These are phyloP conservation scores for Mycena sanguinolenta DNA, from an alignment of 768 basidiomycete species.

Conservation along the genomic window DNA sequence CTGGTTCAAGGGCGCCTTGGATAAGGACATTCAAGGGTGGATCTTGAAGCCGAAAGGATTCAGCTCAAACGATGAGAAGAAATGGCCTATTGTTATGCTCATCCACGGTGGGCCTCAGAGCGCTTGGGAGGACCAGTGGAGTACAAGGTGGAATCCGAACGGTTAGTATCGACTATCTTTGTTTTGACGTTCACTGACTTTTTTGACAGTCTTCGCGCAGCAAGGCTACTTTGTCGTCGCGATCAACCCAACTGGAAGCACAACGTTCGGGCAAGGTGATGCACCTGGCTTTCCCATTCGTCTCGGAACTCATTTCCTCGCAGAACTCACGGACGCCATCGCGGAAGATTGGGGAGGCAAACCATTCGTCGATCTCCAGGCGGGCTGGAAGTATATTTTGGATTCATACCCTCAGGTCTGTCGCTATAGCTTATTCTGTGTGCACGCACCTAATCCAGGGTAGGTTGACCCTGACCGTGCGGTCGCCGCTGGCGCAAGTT, in stretches of 20 bases:
- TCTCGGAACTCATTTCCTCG: not conserved
- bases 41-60: conserved; percentile 85
- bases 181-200: not conserved
- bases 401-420: conserved; percentile 77
- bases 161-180: conserved; percentile 50
- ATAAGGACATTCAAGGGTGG: conserved; percentile 87
- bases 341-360: conserved; percentile 88
- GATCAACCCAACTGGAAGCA: conserved; percentile 95
- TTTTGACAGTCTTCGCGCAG: conserved; percentile 74
- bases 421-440: not conserved
- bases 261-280: conserved; percentile 89
- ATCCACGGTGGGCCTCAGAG: conserved; percentile 90
- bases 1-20: conserved; percentile 89
- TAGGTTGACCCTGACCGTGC: conserved; percentile 79
- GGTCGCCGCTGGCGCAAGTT: conserved; percentile 86
- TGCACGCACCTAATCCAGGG: not conserved
- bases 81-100: conserved; percentile 83
- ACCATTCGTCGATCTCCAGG: conserved; percentile 82
- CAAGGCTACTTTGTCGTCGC: conserved; percentile 91
- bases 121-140: conserved; percentile 87
- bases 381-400: conserved; percentile 81
- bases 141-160: conserved; percentile 93
- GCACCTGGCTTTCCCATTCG: not conserved
- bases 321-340: conserved; percentile 87
- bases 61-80: conserved; percentile 72